Evolutionary conservation across 805 yeast genomes (phyloP), one percentile per base, ranked within the genome.

Genomic region (Yamadazyma olivae): DNA sequence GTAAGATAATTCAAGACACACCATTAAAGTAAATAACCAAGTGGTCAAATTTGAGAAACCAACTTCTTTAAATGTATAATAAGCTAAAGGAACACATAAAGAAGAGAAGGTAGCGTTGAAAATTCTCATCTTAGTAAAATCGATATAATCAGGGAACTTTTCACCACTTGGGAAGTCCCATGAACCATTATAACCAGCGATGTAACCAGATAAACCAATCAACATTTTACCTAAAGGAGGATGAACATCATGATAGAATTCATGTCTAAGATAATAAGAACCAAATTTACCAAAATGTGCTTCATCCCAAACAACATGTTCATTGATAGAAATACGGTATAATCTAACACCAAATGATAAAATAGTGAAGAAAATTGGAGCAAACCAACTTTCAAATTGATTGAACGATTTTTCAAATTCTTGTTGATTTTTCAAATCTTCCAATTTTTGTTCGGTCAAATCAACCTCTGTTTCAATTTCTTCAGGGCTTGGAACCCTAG

Each of bases 241-340:
- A 54, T 85, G 95, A 20, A 85, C 95, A 62, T 85, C 95, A 49
- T 80, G 87, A 51, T 85, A 85, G 54, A 84, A 83, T 50, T 84
- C 89, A 52, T 81, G 88, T 56, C 81, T 75, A 45, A 83, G 63
- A 57, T 85, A 85, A 51, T 83, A 79, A 3, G 91, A 81, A 30
- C 95, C 95, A 56, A 85, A 85, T 56, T 83, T 83, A 28, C 93
- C 95, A 56, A 85, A 85, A 67, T 85, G 95, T 5, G 95, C 93
- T 58, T 85, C 95, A 64, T 85, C 95, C 95, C 95, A 85, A 6
- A 83, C 82, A 32, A 85, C 91, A 36, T 68, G 70, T 33, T 74
- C 57, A 39, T 79, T 71, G 21, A 62, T 59, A 16, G 75, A 79
- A 33, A 85, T 79, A 32, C 73, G 70, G 49, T 79, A 72, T 43